Evolutionary conservation across 805 yeast genomes (phyloP).

Genomic region (Candida anglica): DNA sequence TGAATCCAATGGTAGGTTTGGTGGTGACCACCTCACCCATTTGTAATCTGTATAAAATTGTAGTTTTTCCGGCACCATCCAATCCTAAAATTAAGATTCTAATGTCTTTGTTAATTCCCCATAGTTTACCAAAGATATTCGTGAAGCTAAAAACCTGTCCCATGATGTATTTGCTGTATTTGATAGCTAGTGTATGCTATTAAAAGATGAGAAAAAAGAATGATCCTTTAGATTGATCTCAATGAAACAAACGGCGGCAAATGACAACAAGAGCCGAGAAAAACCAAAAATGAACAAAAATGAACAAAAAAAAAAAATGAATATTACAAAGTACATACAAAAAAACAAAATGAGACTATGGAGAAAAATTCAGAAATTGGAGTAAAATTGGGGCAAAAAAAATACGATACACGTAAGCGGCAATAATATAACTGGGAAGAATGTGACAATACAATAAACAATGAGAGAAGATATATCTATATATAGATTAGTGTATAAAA

Average conservation of each 20-base stretch:
- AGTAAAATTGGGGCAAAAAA: too few species aligned
- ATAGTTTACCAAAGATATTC: slow-evolving; percentile 75
- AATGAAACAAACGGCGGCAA: background rate
- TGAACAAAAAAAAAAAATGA: background rate
- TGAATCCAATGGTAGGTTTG: slow-evolving; percentile 81
- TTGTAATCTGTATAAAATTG: slow-evolving; percentile 85
- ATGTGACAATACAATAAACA: too few species aligned
- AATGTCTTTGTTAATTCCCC: slow-evolving; percentile 89
- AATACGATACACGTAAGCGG: too few species aligned
- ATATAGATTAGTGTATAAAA: too few species aligned
- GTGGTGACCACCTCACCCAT: slow-evolving; percentile 45
- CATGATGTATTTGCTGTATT: slow-evolving; percentile 34
- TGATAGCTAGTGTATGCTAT: background rate
- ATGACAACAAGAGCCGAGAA: background rate
- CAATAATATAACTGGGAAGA: too few species aligned
- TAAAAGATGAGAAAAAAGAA: background rate
- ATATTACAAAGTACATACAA: too few species aligned
- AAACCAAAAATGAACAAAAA: background rate
- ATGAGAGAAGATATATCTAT: too few species aligned
- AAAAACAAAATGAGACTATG: too few species aligned
- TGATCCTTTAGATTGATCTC: slow-evolving; percentile 1
- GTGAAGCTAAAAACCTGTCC: slow-evolving; percentile 81
- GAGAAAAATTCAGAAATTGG: too few species aligned
- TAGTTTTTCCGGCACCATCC: slow-evolving; percentile 97
- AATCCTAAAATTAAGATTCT: slow-evolving; percentile 86